Conservation (phyloP, 2,329 filamentous ascomycete species). For the Fusarium metavorans region DNA sequence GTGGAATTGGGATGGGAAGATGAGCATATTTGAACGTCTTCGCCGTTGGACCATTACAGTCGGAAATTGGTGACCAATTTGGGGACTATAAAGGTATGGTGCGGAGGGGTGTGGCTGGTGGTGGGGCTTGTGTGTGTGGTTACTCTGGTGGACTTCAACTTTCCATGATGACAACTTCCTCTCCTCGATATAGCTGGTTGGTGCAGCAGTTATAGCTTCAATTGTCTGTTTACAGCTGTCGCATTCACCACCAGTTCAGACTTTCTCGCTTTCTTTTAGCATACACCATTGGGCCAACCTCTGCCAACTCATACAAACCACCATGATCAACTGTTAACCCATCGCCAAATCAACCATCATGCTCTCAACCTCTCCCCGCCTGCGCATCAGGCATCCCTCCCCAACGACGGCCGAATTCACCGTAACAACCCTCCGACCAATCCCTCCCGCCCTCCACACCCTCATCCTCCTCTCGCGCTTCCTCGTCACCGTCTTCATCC, state of each 20-base stretch:
- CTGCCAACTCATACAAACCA: background rate
- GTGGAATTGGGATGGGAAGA: conserved; percentile 62
- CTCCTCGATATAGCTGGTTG: background rate
- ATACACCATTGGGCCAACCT: background rate
- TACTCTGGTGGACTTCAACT: background rate
- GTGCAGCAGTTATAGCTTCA: background rate
- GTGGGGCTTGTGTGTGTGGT: background rate
- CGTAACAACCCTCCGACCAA: conserved; percentile 80
- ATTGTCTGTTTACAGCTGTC: background rate
- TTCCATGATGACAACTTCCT: background rate
- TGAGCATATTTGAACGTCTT: conserved; percentile 67
- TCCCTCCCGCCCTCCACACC: conserved; percentile 60
- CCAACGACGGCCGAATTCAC: conserved; percentile 93
- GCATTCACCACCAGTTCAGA: background rate
- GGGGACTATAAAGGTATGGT: conserved; percentile 40
- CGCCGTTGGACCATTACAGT: conserved; percentile 75
- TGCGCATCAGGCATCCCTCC: conserved; percentile 76
- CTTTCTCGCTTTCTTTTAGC: background rate
- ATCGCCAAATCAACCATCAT: conserved; percentile 55
- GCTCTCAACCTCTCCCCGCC: conserved; percentile 71
- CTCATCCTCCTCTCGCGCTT: conserved; percentile 57
- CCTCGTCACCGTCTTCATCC: conserved; percentile 56
- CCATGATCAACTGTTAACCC: conserved; percentile 16
- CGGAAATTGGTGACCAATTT: conserved; percentile 37
- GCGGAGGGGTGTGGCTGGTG: background rate